A percentile compares a stretch with the other conserved stretches of the same genome.
Conservation (phyloP, 495 filamentous ascomycete species). For the Hyphodiscus hymeniophilus region DNA sequence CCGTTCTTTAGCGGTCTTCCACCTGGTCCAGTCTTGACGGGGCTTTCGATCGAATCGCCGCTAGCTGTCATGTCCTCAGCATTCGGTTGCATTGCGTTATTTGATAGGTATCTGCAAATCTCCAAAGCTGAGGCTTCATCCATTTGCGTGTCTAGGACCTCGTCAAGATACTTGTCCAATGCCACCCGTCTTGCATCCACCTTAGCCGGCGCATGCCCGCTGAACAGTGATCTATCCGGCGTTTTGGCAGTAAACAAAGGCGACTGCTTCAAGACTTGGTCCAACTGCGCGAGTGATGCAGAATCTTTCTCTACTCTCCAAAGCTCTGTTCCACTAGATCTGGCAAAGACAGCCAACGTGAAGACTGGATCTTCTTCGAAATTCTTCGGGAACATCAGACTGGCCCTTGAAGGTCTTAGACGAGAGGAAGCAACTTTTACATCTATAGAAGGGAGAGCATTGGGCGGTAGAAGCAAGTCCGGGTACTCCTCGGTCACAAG, state of each 20-base stretch:
- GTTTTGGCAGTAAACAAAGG: conserved; percentile 59
- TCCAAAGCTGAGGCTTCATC: conserved; percentile 71
- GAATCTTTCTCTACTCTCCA: conserved; percentile 94
- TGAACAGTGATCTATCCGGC: conserved; percentile 81
- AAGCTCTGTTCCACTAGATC: conserved; percentile 69
- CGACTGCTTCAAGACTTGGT: conserved; percentile 67
- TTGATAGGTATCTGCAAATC: conserved; percentile 82
- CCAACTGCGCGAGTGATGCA: conserved; percentile 68
- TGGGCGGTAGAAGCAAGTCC: conserved; percentile 74
- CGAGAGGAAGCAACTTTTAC: conserved; percentile 86
- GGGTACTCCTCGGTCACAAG: conserved; percentile 78
- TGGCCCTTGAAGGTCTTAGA: conserved; percentile 83
- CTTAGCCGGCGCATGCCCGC: conserved; percentile 87
- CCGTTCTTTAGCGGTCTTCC: conserved; percentile 72
- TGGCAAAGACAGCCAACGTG: conserved; percentile 74
- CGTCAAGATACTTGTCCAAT: conserved; percentile 77
- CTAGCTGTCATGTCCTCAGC: conserved; percentile 50
- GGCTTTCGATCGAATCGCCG: conserved; percentile 33
- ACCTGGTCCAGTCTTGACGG: conserved; percentile 42
- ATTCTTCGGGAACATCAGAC: conserved; percentile 60
- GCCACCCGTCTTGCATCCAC: conserved; percentile 79
- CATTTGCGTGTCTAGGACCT: conserved; percentile 71
- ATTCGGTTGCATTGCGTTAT: conserved; percentile 71
- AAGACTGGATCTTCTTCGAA: conserved; percentile 90
- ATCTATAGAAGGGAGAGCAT: conserved; percentile 79